phyloP scores from a whole-genome alignment of 2,329 filamentous ascomycete species.

The Stachybotrys chartarum region DNA sequence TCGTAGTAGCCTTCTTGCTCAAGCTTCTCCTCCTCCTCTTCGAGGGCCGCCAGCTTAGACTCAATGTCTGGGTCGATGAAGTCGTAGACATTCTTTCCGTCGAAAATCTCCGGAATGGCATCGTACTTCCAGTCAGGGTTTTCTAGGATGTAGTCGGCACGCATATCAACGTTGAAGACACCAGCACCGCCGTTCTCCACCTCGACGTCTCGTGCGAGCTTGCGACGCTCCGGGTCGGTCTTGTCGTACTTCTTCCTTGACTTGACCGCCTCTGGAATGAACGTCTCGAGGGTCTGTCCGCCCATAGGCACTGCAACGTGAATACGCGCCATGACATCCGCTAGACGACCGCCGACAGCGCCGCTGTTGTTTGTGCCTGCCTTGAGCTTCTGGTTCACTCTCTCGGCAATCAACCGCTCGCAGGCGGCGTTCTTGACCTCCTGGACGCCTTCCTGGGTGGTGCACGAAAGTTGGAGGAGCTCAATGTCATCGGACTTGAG shows the following conservation, averaged over 20 bases:
- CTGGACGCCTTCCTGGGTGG: slow-evolving; percentile 89
- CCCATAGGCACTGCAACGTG: slow-evolving; percentile 94
- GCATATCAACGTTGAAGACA: slow-evolving; percentile 91
- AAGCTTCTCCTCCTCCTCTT: slow-evolving; percentile 91
- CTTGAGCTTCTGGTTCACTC: slow-evolving; percentile 94
- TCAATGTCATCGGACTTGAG: slow-evolving; percentile 86
- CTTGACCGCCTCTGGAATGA: slow-evolving; percentile 81
- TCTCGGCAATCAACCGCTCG: slow-evolving; percentile 84
- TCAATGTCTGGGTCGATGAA: slow-evolving; percentile 97
- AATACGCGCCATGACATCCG: slow-evolving; percentile 86
- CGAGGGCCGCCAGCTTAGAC: slow-evolving; percentile 79
- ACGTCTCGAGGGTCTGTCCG: slow-evolving; percentile 70
- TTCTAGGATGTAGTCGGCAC: slow-evolving; percentile 79
- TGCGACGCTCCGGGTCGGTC: slow-evolving; percentile 74
- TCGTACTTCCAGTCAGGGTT: slow-evolving; percentile 94
- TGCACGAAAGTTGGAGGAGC: slow-evolving; percentile 88
- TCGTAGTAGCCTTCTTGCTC: slow-evolving; percentile 93
- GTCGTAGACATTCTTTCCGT: slow-evolving; percentile 96
- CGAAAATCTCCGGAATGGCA: slow-evolving; percentile 86
- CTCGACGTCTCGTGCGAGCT: slow-evolving; percentile 79
- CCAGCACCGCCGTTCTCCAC: slow-evolving; percentile 89
- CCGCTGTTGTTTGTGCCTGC: slow-evolving; percentile 75
- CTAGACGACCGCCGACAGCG: slow-evolving; percentile 70
- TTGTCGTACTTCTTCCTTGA: slow-evolving; percentile 83
- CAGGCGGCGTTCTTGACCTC: slow-evolving; percentile 92